Base-by-base conservation (phyloP, 2,329 filamentous ascomycete species). In the Sporothrix humicola region DNA sequence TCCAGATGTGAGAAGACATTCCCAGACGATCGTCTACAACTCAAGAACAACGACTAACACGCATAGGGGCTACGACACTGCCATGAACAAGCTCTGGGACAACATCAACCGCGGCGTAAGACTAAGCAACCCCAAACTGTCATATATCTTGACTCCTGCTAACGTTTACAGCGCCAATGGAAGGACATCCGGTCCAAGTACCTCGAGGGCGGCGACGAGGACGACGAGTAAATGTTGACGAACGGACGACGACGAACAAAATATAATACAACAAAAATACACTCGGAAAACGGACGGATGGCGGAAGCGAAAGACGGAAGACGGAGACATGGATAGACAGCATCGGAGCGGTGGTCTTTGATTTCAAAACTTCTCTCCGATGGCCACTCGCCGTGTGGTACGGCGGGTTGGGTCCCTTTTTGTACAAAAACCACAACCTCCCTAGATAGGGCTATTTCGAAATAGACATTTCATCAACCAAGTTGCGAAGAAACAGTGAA, bases 131-230 rank as follows among this genome's bases (percentile, higher is more conserved):
- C n/a, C n/a, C n/a, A n/a, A n/a, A n/a, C n/a, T n/a, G n/a, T n/a
- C n/a, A n/a, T n/a, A n/a, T n/a, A n/a, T n/a, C n/a, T n/a, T n/a
- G n/a, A n/a, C n/a, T n/a, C n/a, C n/a, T n/a, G 54, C 54, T 74
- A 71, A 74, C 59, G 2, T n/a, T 61, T 77, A 78, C 81, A 98
- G 95, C 94, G 95, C 81, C 95, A 98, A 97, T 98, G 96, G 96
- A 98, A 98, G 89, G 96, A 99, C 83, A 98, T 99, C 87, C 95
- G 97, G 86, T 86, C 91, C 83, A 91, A 89, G 84, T 99, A 97
- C 84, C 83, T 97, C 80, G 85, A 93, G 84, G 87, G 87, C 74
- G 89, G 86, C 73, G 91, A 92, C 77, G 90, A 90, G 77, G 90
- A 90, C 77, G 89, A 91, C 76, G 90, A 91, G 80, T 83, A 85